Conservation (phyloP, 1,139 yeast genomes). For the Suhomyces taliae region DNA sequence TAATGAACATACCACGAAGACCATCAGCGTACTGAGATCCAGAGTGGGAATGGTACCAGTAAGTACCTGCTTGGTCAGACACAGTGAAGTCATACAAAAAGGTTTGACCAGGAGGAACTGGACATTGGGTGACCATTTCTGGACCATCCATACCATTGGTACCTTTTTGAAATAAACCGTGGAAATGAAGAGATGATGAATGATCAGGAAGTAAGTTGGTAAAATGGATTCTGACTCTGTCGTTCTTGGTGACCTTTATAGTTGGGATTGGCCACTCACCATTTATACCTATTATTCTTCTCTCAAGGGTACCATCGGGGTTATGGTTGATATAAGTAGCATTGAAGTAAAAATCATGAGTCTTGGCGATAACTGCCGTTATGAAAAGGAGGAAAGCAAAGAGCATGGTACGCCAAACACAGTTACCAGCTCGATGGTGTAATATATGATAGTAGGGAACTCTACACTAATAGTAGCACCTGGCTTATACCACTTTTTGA, state of each 20-base stretch:
- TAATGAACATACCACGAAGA: constrained; percentile 66
- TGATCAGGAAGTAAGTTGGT: constrained; percentile 55
- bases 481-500: background rate
- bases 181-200: constrained; percentile 72
- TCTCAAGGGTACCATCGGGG: constrained; percentile 60
- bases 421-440: no score
- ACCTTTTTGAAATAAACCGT: constrained; percentile 68
- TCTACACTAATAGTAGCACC: no score
- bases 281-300: constrained; percentile 64
- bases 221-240: constrained; percentile 57
- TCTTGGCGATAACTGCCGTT: constrained; percentile 32
- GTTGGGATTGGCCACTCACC: constrained; percentile 75
- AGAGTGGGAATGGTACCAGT: constrained; percentile 84
- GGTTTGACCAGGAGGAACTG: constrained; percentile 66
- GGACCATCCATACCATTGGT: constrained; percentile 75
- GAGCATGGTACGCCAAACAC: background rate
- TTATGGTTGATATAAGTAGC: constrained; percentile 57
- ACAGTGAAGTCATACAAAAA: constrained; percentile 66
- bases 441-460: no score
- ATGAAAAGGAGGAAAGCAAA: constrained; percentile 4
- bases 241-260: constrained; percentile 63
- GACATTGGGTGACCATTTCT: constrained; percentile 74
- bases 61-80: constrained; percentile 67
- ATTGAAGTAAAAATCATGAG: constrained; percentile 54
- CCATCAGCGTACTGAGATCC: constrained; percentile 80